phyloP scores from a whole-genome alignment of 2,329 filamentous ascomycete genomes.

The Colletotrichum salicis region DNA sequence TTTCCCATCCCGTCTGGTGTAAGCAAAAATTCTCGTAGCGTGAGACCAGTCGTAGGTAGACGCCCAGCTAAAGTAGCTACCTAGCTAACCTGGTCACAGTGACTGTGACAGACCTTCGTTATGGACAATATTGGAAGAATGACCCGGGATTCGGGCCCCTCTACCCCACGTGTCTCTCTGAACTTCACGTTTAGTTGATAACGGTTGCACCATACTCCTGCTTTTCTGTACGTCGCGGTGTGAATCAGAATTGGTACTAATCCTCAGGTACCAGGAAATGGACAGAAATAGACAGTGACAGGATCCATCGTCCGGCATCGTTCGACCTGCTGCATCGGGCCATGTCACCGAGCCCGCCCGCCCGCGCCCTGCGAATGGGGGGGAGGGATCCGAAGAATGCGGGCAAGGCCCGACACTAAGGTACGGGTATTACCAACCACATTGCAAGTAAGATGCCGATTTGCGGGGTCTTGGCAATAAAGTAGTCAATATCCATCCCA shows the following conservation, averaged over 20 bases:
- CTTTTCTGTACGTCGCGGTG: background rate
- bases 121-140: no score
- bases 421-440: background rate
- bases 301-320: background rate
- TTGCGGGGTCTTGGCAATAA: background rate
- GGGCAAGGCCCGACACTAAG: background rate
- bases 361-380: background rate
- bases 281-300: background rate
- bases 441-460: background rate
- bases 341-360: background rate
- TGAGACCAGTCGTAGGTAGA: background rate
- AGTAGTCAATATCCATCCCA: no score
- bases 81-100: no score
- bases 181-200: no score
- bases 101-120: no score
- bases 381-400: no score
- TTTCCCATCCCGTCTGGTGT: background rate
- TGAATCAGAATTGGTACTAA: background rate
- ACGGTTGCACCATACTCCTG: no score
- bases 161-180: no score
- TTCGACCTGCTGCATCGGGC: conserved; percentile 1
- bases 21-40: background rate
- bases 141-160: no score
- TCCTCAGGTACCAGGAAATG: background rate
- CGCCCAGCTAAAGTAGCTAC: no score